Evolutionary conservation across 108 stramenopile genomes (phyloP).

Genomic region (Nitzschia sp.): DNA sequence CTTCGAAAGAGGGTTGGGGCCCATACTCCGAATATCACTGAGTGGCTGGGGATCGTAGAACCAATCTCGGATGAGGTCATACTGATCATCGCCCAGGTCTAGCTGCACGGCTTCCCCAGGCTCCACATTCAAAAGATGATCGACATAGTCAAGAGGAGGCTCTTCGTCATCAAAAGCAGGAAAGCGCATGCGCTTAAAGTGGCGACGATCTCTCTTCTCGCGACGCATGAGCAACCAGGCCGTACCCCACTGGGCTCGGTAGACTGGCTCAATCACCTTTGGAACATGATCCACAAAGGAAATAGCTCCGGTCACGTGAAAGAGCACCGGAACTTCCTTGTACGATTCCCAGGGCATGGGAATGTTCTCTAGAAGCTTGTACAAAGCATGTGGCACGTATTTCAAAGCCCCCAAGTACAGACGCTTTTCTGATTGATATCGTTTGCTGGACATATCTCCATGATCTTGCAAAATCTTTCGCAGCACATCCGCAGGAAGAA

Average conservation of each 20-base stretch:
- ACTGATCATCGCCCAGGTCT: conserved; percentile 59
- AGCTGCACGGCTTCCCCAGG: conserved; percentile 75
- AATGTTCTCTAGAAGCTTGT: conserved; percentile 98
- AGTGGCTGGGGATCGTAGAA: conserved; percentile 81
- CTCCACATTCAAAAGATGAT: conserved; percentile 98
- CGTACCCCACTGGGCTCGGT: conserved; percentile 98
- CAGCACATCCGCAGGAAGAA: conserved; percentile 91
- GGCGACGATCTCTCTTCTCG: conserved; percentile 97
- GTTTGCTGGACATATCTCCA: conserved; percentile 98
- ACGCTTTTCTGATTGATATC: conserved; percentile 95
- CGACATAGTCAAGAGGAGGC: conserved; percentile 98
- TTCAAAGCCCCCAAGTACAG: conserved; percentile 99
- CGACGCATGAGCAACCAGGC: conserved; percentile 99
- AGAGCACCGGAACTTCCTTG: conserved; percentile 93
- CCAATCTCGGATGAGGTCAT: conserved; percentile 75
- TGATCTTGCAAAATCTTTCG: conserved; percentile 98
- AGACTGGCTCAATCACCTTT: conserved; percentile 98
- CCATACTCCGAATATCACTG: conserved; percentile 36
- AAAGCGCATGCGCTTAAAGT: conserved; percentile 99
- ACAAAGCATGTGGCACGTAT: conserved; percentile 98
- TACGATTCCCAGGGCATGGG: conserved; percentile 97
- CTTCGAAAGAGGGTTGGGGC: conserved; percentile 55
- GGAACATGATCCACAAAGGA: conserved; percentile 98
- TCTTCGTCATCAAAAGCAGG: conserved; percentile 99
- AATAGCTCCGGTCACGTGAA: conserved; percentile 99